phyloP scores from a whole-genome alignment of 495 filamentous ascomycete genomes.

The Bathelium albidoporum region DNA sequence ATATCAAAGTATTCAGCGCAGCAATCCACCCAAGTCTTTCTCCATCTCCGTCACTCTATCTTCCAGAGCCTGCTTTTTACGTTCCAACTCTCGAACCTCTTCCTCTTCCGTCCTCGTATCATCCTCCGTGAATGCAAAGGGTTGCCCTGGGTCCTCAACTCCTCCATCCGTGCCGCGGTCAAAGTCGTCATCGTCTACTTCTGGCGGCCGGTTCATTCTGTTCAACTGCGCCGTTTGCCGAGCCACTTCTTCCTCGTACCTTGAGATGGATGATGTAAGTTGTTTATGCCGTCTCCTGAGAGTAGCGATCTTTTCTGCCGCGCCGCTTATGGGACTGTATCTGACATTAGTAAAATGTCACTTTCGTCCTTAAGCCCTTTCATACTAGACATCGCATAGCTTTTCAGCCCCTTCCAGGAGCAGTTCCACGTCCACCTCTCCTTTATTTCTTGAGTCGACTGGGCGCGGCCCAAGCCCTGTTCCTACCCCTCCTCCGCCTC shows the following conservation, averaged over 20 bases:
- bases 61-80: constrained; percentile 66
- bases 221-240: constrained; percentile 67
- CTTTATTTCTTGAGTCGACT: constrained; percentile 39
- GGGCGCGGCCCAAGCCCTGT: constrained; percentile 25
- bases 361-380: too few species aligned
- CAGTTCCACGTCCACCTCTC: constrained; percentile 78
- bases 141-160: constrained; percentile 28
- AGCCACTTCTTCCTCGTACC: constrained; percentile 69
- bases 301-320: constrained; percentile 62
- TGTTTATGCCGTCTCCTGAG: constrained; percentile 62
- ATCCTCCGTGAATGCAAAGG: constrained; percentile 52
- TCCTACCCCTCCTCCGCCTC: constrained; percentile 36
- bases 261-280: constrained; percentile 61
- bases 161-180: constrained; percentile 26
- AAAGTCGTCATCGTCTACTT: constrained; percentile 35
- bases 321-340: constrained; percentile 62
- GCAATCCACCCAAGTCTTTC: constrained; percentile 60
- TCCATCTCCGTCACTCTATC: constrained; percentile 71
- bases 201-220: constrained; percentile 51
- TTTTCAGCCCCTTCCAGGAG: constrained; percentile 83
- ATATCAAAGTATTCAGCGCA: constrained; percentile 39
- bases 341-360: constrained; percentile 2
- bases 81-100: constrained; percentile 66
- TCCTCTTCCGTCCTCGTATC: constrained; percentile 69
- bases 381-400: constrained; percentile 75